phyloP scores from a whole-genome alignment of 768 basidiomycete species.

The Russula abietina region DNA sequence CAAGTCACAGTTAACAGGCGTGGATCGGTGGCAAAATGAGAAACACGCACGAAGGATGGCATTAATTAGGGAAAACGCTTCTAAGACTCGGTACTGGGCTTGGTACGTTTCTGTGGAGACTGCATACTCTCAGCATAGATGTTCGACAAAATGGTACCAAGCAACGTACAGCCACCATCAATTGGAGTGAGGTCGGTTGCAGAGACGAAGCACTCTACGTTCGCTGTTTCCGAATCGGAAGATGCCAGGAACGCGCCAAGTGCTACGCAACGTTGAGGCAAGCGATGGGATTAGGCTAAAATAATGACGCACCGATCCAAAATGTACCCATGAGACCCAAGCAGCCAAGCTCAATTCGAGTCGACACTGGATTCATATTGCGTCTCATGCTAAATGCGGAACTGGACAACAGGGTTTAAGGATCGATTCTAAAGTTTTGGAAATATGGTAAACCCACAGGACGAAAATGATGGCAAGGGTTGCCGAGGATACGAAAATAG shows the following conservation, averaged over 20 bases:
- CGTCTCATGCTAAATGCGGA: conserved; percentile 58
- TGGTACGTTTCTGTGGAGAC: conserved; percentile 84
- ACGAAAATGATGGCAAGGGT: conserved; percentile 62
- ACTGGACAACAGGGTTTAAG: conserved; percentile 34
- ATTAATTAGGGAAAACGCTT: conserved; percentile 75
- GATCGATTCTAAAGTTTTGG: conserved; percentile 1
- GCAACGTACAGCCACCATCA: conserved; percentile 57
- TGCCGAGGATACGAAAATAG: conserved; percentile 70
- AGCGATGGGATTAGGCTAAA: neutral
- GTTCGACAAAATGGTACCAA: neutral
- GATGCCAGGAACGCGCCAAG: conserved; percentile 67
- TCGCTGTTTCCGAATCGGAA: conserved; percentile 71
- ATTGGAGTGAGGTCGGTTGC: conserved; percentile 46
- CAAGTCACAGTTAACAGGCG: conserved; percentile 18
- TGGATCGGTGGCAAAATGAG: conserved; percentile 6
- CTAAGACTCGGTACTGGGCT: conserved; percentile 81
- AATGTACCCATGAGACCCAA: conserved; percentile 66
- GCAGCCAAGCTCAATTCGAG: conserved; percentile 66
- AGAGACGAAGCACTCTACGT: conserved; percentile 75
- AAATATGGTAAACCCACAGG: conserved; percentile 44
- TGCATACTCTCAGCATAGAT: conserved; percentile 29
- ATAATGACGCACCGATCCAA: conserved; percentile 59
- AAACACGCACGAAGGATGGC: conserved; percentile 53
- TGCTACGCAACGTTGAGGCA: conserved; percentile 38
- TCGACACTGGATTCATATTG: conserved; percentile 71